Conservation (phyloP, 2,329 filamentous ascomycete species). For the Penicillium sp. region DNA sequence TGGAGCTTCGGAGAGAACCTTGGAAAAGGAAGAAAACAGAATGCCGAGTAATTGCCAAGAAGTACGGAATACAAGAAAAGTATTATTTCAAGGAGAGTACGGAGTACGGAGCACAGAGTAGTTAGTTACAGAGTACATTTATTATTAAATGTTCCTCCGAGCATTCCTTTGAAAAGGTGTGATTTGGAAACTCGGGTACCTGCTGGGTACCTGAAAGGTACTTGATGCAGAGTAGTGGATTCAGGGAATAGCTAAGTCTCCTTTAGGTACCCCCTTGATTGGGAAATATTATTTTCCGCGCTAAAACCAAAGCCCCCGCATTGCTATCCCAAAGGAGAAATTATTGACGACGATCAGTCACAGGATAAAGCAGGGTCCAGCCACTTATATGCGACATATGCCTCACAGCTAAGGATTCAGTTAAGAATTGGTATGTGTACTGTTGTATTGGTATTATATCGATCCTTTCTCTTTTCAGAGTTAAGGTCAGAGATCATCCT, state of each 20-base stretch:
- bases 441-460: background rate
- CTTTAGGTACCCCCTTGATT: slow-evolving; percentile 8
- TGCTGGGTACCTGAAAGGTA: slow-evolving; percentile 16
- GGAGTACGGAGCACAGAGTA: too few species aligned
- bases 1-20: background rate
- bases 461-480: slow-evolving; percentile 9
- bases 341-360: slow-evolving; percentile 16
- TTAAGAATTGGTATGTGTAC: background rate
- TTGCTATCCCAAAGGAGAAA: slow-evolving; percentile 9
- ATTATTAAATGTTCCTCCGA: too few species aligned
- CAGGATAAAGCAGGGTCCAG: slow-evolving; percentile 17
- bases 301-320: slow-evolving; percentile 21
- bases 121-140: too few species aligned
- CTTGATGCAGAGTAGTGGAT: slow-evolving; percentile 2
- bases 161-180: background rate
- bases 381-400: slow-evolving; percentile 12
- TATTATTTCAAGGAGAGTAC: background rate
- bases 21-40: background rate
- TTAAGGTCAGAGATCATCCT: slow-evolving; percentile 6
- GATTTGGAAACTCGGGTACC: slow-evolving; percentile 6
- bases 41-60: slow-evolving; percentile 1
- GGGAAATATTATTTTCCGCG: slow-evolving; percentile 5
- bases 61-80: background rate
- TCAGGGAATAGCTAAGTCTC: background rate
- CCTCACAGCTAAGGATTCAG: background rate